phyloP scores from a whole-genome alignment of 352 stramenopile species.

The Globisporangium ultimum region DNA sequence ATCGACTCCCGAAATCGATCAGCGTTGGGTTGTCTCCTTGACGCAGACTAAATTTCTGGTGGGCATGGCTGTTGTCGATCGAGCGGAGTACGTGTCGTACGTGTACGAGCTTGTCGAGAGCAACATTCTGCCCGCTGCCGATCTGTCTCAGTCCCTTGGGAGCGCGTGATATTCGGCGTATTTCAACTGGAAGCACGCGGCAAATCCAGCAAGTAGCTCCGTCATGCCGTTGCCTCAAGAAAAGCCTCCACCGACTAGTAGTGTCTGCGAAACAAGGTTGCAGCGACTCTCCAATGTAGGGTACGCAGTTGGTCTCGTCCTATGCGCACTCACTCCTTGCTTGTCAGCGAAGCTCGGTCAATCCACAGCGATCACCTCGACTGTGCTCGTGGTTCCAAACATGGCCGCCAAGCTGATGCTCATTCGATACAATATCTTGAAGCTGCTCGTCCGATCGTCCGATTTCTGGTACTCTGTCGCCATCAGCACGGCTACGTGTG shows the following conservation, averaged over 20 bases:
- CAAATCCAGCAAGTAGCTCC: not conserved
- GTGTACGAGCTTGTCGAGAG: conserved; percentile 17
- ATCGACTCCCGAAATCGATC: too few species aligned
- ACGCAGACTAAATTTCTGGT: too few species aligned
- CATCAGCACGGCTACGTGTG: conserved; percentile 10
- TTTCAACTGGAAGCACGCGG: not conserved
- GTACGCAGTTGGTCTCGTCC: too few species aligned
- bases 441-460: conserved; percentile 13
- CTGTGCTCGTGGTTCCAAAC: not conserved
- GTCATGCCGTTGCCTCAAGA: not conserved
- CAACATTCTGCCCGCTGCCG: conserved; percentile 4
- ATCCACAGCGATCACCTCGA: not conserved
- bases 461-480: conserved; percentile 24
- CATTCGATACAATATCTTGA: conserved; percentile 17
- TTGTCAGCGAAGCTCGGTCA: not conserved
- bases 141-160: conserved; percentile 9
- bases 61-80: too few species aligned
- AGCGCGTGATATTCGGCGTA: conserved; percentile 11
- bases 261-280: too few species aligned
- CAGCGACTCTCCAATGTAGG: too few species aligned
- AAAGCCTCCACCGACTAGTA: too few species aligned
- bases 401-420: conserved; percentile 4
- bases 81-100: too few species aligned
- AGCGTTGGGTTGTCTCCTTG: too few species aligned
- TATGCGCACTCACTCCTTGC: not conserved